Evolutionary conservation across 2,329 filamentous ascomycete species (phyloP), one percentile per base, ranked within the genome.

Genomic region (Xylaria sp.): DNA sequence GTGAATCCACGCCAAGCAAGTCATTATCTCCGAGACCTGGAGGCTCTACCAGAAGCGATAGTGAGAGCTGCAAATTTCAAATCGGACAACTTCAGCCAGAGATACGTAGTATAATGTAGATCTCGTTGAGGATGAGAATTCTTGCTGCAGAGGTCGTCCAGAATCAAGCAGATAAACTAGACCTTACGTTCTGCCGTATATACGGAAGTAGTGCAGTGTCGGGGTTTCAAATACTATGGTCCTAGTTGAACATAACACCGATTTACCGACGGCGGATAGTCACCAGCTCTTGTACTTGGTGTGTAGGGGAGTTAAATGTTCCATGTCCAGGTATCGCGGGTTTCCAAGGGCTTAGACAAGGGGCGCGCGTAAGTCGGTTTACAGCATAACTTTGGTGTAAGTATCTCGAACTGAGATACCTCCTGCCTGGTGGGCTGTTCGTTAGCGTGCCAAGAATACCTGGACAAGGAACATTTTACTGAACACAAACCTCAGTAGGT

Each of bases 201-300:
- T 32, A 44, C 18, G 20, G 25, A 23, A 20, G 25, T 56, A 55
- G 18, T 48, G 18, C 12, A 48, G 46, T 48, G 46, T 23, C 46
- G 34, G 41, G 34, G 34, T 13, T 20, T 44, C 50, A 32, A 41
- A 51, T 41, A 15, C 20, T 8, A 56, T 41, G 9, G 20, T 28
- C n/a, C 15, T 32, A 46, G 41, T 34, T 54, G 18, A 62, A 65
- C 25, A 52, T 28, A 51, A 61, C 34, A 41, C 51, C 52, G 39
- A 44, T 64, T 51, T 34, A 50, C 66, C 61, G 56, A 65, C 61
- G 56, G 61, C 39, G 28, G 50, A 15, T 37, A 34, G 12, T 55
- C 58, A 37, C 23, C 39, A 55, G 32, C n/a, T 46, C 15, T 62
- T 32, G 48, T 34, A n/a, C n/a, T n/a, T n/a, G n/a, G n/a, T n/a